Evolutionary conservation across 2,329 filamentous ascomycete species (phyloP).

Genomic region (Remersonia thermophila): DNA sequence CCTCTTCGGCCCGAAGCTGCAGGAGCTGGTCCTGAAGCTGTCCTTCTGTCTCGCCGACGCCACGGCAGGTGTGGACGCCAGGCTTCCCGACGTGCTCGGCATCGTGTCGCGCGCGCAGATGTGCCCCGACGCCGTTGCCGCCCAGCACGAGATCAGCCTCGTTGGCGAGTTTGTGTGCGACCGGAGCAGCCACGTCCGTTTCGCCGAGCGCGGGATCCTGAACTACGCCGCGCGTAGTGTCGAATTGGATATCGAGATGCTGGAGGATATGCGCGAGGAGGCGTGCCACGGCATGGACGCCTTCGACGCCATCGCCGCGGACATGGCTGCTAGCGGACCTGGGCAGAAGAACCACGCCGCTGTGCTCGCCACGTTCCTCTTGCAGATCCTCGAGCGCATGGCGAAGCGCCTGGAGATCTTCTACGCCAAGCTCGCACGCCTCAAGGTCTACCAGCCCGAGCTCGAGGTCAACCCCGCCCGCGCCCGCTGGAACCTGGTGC

Average conservation of each 20-base stretch:
- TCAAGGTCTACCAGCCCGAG: conserved; percentile 38
- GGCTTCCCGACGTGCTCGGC: conserved; percentile 33
- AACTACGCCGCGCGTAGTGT: conserved; percentile 37
- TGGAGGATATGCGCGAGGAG: conserved; percentile 41
- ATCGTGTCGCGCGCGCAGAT: conserved; percentile 31
- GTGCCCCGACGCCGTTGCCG: conserved; percentile 31
- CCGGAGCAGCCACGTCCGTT: conserved; percentile 30
- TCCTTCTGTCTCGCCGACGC: conserved; percentile 36
- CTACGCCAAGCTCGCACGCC: conserved; percentile 36
- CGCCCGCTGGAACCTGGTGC: conserved; percentile 38
- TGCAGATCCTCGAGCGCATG: conserved; percentile 41
- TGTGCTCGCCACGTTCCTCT: conserved; percentile 33
- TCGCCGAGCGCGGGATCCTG: conserved; percentile 40
- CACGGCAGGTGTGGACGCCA: conserved; percentile 22
- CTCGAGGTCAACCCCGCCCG: conserved; percentile 41
- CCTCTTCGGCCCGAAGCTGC: conserved; percentile 38
- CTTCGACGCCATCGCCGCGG: conserved; percentile 33
- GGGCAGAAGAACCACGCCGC: conserved; percentile 26
- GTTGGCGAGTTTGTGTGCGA: conserved; percentile 38
- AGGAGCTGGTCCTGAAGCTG: conserved; percentile 40
- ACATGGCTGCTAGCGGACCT: conserved; percentile 24
- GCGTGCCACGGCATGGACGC: conserved; percentile 43
- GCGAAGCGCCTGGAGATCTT: conserved; percentile 38
- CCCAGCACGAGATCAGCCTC: conserved; percentile 35
- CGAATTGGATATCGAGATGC: conserved; percentile 38